phyloP scores from a whole-genome alignment of 192 early-diverging fungal species.

The Rhizophagus sp. region DNA sequence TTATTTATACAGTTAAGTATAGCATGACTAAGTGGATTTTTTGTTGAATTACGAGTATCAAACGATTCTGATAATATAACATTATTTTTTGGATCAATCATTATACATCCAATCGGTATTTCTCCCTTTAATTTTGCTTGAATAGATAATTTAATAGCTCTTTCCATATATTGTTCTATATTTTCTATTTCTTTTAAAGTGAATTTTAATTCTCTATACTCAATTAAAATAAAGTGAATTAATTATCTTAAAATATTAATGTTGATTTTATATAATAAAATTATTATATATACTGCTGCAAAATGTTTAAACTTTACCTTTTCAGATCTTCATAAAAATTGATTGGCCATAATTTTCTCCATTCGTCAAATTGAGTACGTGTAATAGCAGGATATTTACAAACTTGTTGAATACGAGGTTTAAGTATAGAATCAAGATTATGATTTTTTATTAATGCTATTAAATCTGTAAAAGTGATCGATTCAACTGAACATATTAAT shows the following conservation, averaged over 20 bases:
- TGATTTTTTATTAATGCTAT: slow-evolving; percentile 29
- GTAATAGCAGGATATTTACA: slow-evolving; percentile 68
- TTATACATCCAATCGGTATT: slow-evolving; percentile 47
- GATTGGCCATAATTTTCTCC: slow-evolving; percentile 85
- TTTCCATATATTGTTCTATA: slow-evolving; percentile 43
- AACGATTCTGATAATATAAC: slow-evolving; percentile 46
- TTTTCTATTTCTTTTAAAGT: slow-evolving; percentile 40
- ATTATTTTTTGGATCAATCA: slow-evolving; percentile 57
- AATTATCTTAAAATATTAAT: not conserved
- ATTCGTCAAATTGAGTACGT: slow-evolving; percentile 68
- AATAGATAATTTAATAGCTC: slow-evolving; percentile 29
- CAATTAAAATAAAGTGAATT: not conserved
- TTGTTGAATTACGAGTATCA: slow-evolving; percentile 47
- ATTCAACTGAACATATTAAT: slow-evolving; percentile 39
- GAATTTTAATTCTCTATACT: slow-evolving; percentile 43
- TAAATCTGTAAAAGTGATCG: slow-evolving; percentile 33
- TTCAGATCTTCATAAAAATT: slow-evolving; percentile 63
- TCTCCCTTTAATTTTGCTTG: slow-evolving; percentile 40
- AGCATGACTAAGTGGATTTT: slow-evolving; percentile 77
- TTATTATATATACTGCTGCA: too few relatives aligned
- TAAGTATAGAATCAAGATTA: slow-evolving; percentile 34
- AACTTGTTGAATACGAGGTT: slow-evolving; percentile 45
- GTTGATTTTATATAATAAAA: not conserved
- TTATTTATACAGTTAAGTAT: slow-evolving; percentile 74
- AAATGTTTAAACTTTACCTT: slow-evolving; percentile 26